Base-by-base conservation (phyloP, 2,329 filamentous ascomycete genomes). In the Endoconidiophora polonica region DNA sequence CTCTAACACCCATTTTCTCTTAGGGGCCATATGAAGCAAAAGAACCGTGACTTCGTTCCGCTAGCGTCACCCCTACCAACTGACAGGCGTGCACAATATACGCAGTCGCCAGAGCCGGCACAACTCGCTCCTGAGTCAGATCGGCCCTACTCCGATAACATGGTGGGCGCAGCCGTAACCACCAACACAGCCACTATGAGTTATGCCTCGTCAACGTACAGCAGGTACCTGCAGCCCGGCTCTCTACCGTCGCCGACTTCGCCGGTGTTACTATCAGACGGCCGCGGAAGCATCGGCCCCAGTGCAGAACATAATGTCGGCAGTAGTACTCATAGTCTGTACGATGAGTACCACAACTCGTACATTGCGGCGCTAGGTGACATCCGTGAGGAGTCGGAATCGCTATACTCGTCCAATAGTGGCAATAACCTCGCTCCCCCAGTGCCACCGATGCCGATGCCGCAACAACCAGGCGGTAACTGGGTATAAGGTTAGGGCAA, bases 311-410 rank as follows among this genome's bases (percentile, higher is more conserved):
- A 58, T 1, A 57, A 57, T 7, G 58, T 56, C 12, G 58, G 56
- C 1, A 58, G 54, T 5, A 54, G 59, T 5, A 54, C 60, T 16
- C 57, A 59, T 1, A 59, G 61, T 1, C 56, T 54, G 0, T 59
- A 61, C 24, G 68, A 71, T 20, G 70, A 73, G 22, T 71, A 70
- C 51, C 62, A 65, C 5, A 63, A 66, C 4, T 64, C 66, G 48
- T 68, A 66, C 53, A 62, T 64, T 52, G 62, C 67, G 1, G 66
- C 63, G 2, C 60, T 74, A 29, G 54, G 66, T 62, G 55, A 57
- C 42, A 56, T 62, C 41, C 53, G 61, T 50, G 61, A 67, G 58
- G 57, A 65, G 46, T 49, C 43, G 9, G 46, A 49, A 26, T 43
- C 43, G 20, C 40, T 39, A n/a, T 47, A 47, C 37, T 50, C 51